phyloP scores from a whole-genome alignment of 768 basidiomycete species.

The Suillus placidus region DNA sequence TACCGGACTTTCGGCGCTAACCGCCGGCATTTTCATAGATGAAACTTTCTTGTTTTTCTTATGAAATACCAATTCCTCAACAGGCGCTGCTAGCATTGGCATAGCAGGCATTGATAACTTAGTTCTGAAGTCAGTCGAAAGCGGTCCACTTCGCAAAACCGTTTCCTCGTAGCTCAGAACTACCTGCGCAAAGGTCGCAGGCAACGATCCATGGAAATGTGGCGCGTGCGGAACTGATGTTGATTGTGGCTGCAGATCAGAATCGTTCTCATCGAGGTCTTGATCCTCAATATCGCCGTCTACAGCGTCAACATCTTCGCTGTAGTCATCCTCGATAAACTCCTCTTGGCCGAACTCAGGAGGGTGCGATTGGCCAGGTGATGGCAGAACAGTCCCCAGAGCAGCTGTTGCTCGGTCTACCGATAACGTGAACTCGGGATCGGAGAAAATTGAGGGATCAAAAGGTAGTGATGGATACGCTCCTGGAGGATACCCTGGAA shows the following conservation, averaged over 20 bases:
- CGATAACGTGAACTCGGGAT: constrained; percentile 53
- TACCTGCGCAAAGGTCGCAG: constrained; percentile 39
- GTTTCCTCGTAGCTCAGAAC: constrained; percentile 44
- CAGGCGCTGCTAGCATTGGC: constrained; percentile 12
- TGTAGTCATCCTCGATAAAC: constrained; percentile 46
- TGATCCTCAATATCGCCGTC: constrained; percentile 46
- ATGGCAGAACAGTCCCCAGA: constrained; percentile 30
- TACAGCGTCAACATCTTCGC: constrained; percentile 49
- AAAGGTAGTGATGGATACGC: constrained; percentile 47
- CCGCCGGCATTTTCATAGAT: constrained; percentile 33
- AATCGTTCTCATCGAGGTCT: constrained; percentile 33
- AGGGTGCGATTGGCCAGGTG: constrained; percentile 35
- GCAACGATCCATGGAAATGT: constrained; percentile 17
- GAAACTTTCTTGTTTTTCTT: constrained; percentile 50
- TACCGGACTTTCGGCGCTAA: constrained; percentile 17
- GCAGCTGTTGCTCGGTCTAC: constrained; percentile 51
- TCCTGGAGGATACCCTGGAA: constrained; percentile 44
- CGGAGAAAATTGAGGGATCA: constrained; percentile 56
- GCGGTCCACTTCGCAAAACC: constrained; percentile 20
- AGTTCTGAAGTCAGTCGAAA: constrained; percentile 25
- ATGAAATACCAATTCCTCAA: constrained; percentile 23
- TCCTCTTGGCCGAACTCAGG: constrained; percentile 40
- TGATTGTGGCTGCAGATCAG: constrained; percentile 32
- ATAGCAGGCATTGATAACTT: constrained; percentile 30
- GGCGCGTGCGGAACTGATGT: constrained; percentile 19